Conservation (phyloP, 805 yeast species). For the Wickerhamomyces bisporus region DNA sequence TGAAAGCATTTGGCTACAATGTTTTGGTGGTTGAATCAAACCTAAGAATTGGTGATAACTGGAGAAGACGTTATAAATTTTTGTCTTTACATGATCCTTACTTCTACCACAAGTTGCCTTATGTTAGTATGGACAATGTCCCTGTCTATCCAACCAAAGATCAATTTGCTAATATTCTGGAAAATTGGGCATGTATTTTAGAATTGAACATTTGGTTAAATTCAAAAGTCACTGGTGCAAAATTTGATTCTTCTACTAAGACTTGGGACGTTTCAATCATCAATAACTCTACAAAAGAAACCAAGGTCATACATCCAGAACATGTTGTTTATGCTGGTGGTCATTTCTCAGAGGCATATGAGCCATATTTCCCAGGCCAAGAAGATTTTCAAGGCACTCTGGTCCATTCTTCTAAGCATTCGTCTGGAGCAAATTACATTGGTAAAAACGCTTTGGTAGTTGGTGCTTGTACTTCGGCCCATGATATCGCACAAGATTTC, state of each 20-base stretch:
- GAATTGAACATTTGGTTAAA: conserved; percentile 35
- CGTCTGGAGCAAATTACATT: conserved; percentile 34
- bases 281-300: conserved; percentile 24
- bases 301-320: conserved; percentile 25
- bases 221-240: conserved; percentile 28
- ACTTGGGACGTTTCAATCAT: conserved; percentile 31
- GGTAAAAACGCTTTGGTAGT: conserved; percentile 40
- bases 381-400: conserved; percentile 34
- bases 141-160: conserved; percentile 41
- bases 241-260: conserved; percentile 24
- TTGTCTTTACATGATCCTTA: conserved; percentile 42
- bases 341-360: conserved; percentile 40
- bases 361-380: conserved; percentile 36
- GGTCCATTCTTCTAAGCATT: conserved; percentile 38
- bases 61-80: conserved; percentile 42
- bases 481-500: conserved; percentile 41
- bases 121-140: conserved; percentile 34
- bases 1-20: conserved; percentile 36
- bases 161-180: conserved; percentile 39
- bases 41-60: conserved; percentile 38
- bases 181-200: conserved; percentile 34
- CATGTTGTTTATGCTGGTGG: conserved; percentile 42
- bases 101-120: conserved; percentile 37
- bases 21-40: conserved; percentile 35
- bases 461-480: conserved; percentile 43